Conservation (phyloP, 129 eudicot genomes). For the Tagetes erecta region DNA sequence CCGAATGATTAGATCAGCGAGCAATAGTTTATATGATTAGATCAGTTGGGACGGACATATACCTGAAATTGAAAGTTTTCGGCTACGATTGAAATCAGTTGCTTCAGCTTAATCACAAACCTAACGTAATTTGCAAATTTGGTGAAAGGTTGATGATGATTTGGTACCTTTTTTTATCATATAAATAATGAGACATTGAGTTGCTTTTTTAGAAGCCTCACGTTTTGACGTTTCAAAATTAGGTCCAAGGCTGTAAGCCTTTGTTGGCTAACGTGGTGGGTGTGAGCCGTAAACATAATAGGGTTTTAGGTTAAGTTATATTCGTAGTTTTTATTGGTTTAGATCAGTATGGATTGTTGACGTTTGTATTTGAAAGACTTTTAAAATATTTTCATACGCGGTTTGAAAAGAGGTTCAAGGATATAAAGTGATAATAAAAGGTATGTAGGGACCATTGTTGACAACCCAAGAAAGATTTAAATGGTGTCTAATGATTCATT, state of each 20-base stretch:
- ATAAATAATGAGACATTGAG: background rate
- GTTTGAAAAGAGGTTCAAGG: background rate
- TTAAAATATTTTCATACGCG: too few species aligned
- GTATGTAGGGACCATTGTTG: background rate
- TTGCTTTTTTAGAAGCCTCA: background rate
- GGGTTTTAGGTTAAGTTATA: too few species aligned
- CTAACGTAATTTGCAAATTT: constrained; percentile 9
- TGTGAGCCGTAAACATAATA: too few species aligned
- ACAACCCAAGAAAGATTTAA: background rate
- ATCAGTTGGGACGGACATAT: background rate
- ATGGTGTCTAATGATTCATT: background rate
- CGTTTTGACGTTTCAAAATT: background rate
- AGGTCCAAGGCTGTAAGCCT: background rate
- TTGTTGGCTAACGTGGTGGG: too few species aligned
- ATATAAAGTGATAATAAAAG: background rate
- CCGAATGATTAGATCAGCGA: background rate
- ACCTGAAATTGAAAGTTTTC: constrained; percentile 25
- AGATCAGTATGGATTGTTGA: too few species aligned
- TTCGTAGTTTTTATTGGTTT: too few species aligned
- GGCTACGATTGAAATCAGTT: constrained; percentile 21
- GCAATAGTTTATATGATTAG: background rate
- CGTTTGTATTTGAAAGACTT: too few species aligned
- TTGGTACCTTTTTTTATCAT: background rate
- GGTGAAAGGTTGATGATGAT: background rate
- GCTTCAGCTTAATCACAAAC: constrained; percentile 15